Base-by-base conservation (phyloP, 208 protist genomes). In the Leishmania mexicana region DNA sequence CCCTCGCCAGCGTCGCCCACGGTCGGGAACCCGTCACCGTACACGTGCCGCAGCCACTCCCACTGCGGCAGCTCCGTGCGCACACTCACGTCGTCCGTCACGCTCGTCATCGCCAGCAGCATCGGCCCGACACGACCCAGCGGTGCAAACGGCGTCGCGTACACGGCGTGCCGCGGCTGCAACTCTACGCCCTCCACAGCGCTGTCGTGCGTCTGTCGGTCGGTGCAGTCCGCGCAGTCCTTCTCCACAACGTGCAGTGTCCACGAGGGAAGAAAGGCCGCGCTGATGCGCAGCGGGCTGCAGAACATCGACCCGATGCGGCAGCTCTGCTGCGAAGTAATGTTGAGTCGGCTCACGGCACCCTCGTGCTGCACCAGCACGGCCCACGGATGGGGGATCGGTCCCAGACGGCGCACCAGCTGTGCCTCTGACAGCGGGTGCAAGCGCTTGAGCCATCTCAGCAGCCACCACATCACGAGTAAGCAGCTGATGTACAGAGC, bases 61-160 rank as follows among this genome's bases (percentile, higher is more conserved):
- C 82, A 85, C 47, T 45, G 40, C 49, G 13, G 10, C 17, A 85
- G 17, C 65, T 85, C 82, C 38, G 21, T 15, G 17, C n/a, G 45
- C 24, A 79, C 10, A 13, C 38, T 42, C 21, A 85, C 45, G 73
- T 81, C 82, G 65, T 85, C 82, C 51, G 82, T 85, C 53, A 85
- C 82, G 65, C 82, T 85, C 40, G 82, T 45, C 45, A 85, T 85
- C 31, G 82, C 82, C 19, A 85, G 73, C 38, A 85, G 72, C 82
- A 85, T 85, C 78, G 82, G 82, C 49, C 82, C 82, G 13, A 85
- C 78, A 35, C 78, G 70, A 10, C 82, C 82, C 28, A 85, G 78
- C 53, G 73, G 73, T 0, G 82, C 71, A 40, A 35, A 49, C 13
- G 72, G 24, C 28, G 81, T 76, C 21, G 67, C 76, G 60, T 70